These are phyloP conservation scores for Fusarium torreyae DNA, from an alignment of 2,329 filamentous ascomycete genomes.

Conservation along the genomic window DNA sequence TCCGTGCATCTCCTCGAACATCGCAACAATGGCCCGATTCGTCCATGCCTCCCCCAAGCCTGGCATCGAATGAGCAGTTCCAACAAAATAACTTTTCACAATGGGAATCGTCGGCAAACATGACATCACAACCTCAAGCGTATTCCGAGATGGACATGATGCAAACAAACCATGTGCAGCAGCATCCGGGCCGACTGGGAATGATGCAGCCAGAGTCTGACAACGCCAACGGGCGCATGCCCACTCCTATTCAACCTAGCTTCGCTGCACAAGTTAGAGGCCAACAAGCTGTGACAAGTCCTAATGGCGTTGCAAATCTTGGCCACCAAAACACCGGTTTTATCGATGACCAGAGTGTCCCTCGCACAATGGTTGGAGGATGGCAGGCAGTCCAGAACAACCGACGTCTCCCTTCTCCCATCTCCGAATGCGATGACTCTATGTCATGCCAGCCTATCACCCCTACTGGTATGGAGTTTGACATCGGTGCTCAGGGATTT, in stretches of 20 bases:
- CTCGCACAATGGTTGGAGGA: constrained; percentile 65
- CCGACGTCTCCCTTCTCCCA: constrained; percentile 71
- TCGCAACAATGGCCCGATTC: constrained; percentile 52
- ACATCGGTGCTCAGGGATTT: constrained; percentile 55
- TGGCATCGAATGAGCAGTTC: constrained; percentile 57
- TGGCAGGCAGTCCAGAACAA: constrained; percentile 70
- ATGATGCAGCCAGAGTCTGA: constrained; percentile 40
- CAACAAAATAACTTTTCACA: constrained; percentile 52
- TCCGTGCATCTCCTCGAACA: constrained; percentile 62
- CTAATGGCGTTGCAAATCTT: constrained; percentile 57
- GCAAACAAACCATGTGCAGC: constrained; percentile 53
- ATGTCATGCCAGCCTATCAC: constrained; percentile 57
- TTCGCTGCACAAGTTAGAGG: constrained; percentile 70
- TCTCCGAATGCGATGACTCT: constrained; percentile 69
- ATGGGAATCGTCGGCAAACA: constrained; percentile 51
- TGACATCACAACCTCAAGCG: constrained; percentile 33
- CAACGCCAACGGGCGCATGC: constrained; percentile 63
- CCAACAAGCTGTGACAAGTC: constrained; percentile 61
- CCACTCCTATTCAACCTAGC: constrained; percentile 72
- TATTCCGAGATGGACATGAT: constrained; percentile 68
- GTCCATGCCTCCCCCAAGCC: constrained; percentile 59
- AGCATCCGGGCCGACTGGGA: constrained; percentile 27
- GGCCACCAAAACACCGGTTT: constrained; percentile 60
- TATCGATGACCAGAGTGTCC: constrained; percentile 61
- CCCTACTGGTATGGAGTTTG: constrained; percentile 53